A percentile compares a stretch with the other conserved stretches of the same genome.
phyloP scores from a whole-genome alignment of 805 yeast species.

The Maudiozyma turicensis region DNA sequence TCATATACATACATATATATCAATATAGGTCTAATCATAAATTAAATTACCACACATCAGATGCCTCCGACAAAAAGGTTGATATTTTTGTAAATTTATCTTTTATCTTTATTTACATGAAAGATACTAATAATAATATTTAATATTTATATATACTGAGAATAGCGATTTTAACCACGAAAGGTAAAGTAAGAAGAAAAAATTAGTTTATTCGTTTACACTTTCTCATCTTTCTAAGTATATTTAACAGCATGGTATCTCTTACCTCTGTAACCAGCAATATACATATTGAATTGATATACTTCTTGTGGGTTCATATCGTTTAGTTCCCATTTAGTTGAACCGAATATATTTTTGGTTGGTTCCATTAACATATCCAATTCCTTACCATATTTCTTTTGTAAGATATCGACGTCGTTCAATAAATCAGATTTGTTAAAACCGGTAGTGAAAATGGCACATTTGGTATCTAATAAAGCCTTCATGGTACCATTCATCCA shows the following conservation, averaged over 20 bases:
- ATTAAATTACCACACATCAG: too few relatives aligned
- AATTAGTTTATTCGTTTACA: neutral
- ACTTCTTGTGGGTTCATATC: slow-evolving; percentile 89
- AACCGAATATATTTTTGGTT: slow-evolving; percentile 62
- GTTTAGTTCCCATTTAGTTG: slow-evolving; percentile 91
- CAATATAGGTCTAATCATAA: neutral
- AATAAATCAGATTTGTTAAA: slow-evolving; percentile 66
- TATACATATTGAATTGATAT: slow-evolving; percentile 84
- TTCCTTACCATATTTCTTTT: slow-evolving; percentile 58
- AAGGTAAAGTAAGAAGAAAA: neutral
- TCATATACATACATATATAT: neutral
- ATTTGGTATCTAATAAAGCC: slow-evolving; percentile 84
- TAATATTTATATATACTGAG: neutral
- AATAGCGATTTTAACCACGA: neutral
- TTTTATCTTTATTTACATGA: slow-evolving; percentile 2
- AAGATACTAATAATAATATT: neutral
- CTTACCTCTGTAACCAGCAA: slow-evolving; percentile 93
- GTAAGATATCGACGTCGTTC: slow-evolving; percentile 66
- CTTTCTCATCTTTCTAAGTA: slow-evolving; percentile 1
- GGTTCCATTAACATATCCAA: slow-evolving; percentile 75
- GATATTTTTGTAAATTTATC: neutral
- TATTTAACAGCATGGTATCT: slow-evolving; percentile 75
- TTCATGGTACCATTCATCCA: slow-evolving; percentile 91
- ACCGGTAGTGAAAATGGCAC: slow-evolving; percentile 87
- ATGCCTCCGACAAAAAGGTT: neutral